Conservation (phyloP, 345 rosid species). For the Melaleuca quinquenervia region DNA sequence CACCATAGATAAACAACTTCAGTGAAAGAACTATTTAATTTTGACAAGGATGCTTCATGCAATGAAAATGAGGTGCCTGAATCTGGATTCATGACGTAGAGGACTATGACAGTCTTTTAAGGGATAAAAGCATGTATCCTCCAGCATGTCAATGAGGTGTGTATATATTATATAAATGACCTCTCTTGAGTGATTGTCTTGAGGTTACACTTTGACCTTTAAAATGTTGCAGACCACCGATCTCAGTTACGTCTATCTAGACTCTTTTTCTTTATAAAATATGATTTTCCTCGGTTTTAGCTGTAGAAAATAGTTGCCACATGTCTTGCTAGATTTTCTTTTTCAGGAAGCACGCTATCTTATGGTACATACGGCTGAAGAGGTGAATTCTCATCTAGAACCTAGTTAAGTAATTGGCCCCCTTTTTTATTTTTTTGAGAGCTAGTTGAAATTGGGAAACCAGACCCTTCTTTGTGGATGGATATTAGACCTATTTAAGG, state of each 20-base stretch:
- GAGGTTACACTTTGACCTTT: not conserved
- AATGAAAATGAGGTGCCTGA: not conserved
- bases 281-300: not conserved
- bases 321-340: not conserved
- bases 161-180: not conserved
- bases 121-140: not conserved
- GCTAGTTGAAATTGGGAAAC: not conserved
- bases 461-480: not conserved
- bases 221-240: not conserved
- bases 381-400: not conserved
- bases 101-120: not conserved
- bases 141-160: not conserved
- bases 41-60: not conserved
- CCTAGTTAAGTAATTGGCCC: not conserved
- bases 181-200: not conserved
- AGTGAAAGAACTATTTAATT: not conserved
- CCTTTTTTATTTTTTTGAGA: not conserved
- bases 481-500: not conserved
- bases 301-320: not conserved
- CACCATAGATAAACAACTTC: no score
- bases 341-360: not conserved
- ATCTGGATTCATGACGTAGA: not conserved
- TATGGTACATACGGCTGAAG: not conserved
- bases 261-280: not conserved
- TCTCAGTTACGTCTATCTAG: not conserved